A percentile compares a stretch with the other conserved stretches of the same genome.
Evolutionary conservation across 345 rosid genomes (phyloP).

Genomic region (Brassica juncea): DNA sequence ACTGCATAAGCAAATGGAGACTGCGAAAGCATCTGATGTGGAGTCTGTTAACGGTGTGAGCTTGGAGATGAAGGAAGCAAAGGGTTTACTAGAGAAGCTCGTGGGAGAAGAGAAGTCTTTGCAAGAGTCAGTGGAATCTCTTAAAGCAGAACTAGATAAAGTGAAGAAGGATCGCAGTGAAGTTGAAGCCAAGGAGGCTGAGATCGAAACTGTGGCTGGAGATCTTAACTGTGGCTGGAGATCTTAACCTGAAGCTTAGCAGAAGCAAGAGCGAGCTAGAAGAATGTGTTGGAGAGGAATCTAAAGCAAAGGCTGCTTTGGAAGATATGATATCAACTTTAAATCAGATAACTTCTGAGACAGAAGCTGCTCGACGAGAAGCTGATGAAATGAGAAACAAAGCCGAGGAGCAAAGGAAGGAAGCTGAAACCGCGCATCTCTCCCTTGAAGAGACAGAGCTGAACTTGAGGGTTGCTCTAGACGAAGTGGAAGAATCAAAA

Average conservation of each 20-base stretch:
- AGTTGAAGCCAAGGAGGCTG: slow-evolving; percentile 77
- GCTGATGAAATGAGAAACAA: slow-evolving; percentile 74
- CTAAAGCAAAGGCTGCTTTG: slow-evolving; percentile 63
- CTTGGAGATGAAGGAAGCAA: slow-evolving; percentile 78
- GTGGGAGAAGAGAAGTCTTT: slow-evolving; percentile 75
- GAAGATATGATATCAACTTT: slow-evolving; percentile 82
- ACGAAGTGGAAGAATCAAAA: slow-evolving; percentile 90
- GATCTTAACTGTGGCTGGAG: slow-evolving; percentile 58
- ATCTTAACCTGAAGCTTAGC: slow-evolving; percentile 73
- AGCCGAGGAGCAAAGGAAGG: slow-evolving; percentile 66
- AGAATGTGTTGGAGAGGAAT: slow-evolving; percentile 60
- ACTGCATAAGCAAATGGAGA: slow-evolving; percentile 70
- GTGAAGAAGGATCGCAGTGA: slow-evolving; percentile 73
- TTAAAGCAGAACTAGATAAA: slow-evolving; percentile 66
- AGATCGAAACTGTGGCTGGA: slow-evolving; percentile 74
- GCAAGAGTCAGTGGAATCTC: slow-evolving; percentile 64
- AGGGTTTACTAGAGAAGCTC: slow-evolving; percentile 70
- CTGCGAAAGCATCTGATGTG: slow-evolving; percentile 72
- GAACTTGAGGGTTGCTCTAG: slow-evolving; percentile 65
- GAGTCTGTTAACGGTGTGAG: slow-evolving; percentile 68
- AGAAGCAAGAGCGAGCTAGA: slow-evolving; percentile 82
- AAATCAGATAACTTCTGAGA: slow-evolving; percentile 67
- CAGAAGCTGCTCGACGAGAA: slow-evolving; percentile 63
- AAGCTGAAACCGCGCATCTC: slow-evolving; percentile 61
- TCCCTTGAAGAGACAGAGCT: slow-evolving; percentile 74